Base-by-base conservation (phyloP, 768 basidiomycete genomes). In the Crucibulum laeve region DNA sequence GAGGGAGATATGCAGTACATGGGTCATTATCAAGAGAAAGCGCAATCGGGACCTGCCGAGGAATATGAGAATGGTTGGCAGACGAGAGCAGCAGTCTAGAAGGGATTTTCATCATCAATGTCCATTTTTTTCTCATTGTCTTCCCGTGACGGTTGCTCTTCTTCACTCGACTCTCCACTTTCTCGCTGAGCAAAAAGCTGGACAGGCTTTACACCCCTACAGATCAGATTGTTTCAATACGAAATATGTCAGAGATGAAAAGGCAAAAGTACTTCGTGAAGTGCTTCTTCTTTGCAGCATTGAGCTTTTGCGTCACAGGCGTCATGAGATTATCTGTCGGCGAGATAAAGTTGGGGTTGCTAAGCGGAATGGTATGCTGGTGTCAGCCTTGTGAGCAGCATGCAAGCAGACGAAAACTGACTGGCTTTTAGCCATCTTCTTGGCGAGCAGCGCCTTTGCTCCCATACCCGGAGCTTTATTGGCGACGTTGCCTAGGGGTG, bases 271-370 rank as follows among this genome's bases (percentile, higher is more conserved):
- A 95, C 95, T 91, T 96, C 46, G 63, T 70, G 60, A 96, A 98
- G 56, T 91, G 91, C 65, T 91, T 91, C 76, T 95, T 93, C 76
- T 82, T 94, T 3, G 87, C 86, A 14, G 87, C 88, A 39, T 74
- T 86, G 41, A 98, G 76, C 64, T 97, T 98, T 66, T 93, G 87
- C 4, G 93, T 89, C 60, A 82, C 82, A 3, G 95, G 95, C 2
- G 92, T 95, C 75, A 97, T 81, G 64, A 98, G 74, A 59, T 87
- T 90, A 63, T 99, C 95, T 6, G 95, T 96, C 2, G 95, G 95
- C 14, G 95, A 97, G 56, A 94, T 72, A 58, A 80, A 91, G 25
- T 80, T 80, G 17, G 90, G 86, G 62, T 96, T 96, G 61, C 91
- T 92, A 59, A 23, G 13, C 13, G 46, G 41, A 37, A 38, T 32